These are phyloP conservation scores for Setaria viridis DNA, from an alignment of 202 grass and related monocot genomes.

Conservation along the genomic window DNA sequence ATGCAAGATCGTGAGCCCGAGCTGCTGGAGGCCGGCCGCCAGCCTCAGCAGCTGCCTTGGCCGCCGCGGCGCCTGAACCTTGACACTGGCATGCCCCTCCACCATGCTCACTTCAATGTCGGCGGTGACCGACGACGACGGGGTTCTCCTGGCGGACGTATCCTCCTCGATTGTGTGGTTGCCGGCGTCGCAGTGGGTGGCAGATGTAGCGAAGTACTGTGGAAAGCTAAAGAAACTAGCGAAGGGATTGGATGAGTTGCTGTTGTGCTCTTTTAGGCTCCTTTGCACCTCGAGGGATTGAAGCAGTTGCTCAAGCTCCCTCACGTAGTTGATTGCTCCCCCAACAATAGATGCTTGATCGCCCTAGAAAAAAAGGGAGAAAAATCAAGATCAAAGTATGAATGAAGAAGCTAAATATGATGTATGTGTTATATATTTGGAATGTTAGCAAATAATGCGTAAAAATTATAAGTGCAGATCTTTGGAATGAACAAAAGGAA, in stretches of 20 bases:
- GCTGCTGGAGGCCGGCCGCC: slow-evolving; percentile 51
- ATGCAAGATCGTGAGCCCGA: slow-evolving; percentile 63
- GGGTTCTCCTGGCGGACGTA: background rate
- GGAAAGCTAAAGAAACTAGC: slow-evolving; percentile 71
- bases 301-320: slow-evolving; percentile 71
- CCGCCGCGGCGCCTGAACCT: slow-evolving; percentile 50
- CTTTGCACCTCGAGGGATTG: slow-evolving; percentile 67
- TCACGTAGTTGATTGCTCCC: slow-evolving; percentile 81
- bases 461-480: background rate
- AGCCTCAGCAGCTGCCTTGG: slow-evolving; percentile 64
- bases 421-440: background rate
- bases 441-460: background rate
- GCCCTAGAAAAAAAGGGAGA: slow-evolving; percentile 42
- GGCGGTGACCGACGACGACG: background rate
- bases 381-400: background rate
- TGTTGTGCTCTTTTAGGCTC: slow-evolving; percentile 24
- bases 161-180: background rate
- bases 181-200: background rate
- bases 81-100: slow-evolving; percentile 68
- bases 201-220: slow-evolving; percentile 52
- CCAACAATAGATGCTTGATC: slow-evolving; percentile 87
- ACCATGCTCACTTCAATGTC: slow-evolving; percentile 73
- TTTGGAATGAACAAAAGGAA: background rate
- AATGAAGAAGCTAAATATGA: background rate
- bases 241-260: slow-evolving; percentile 41